Evolutionary conservation across 2,329 filamentous ascomycete species (phyloP), one percentile per base, ranked within the genome.

Genomic region (Colletotrichum neosansevieriae): DNA sequence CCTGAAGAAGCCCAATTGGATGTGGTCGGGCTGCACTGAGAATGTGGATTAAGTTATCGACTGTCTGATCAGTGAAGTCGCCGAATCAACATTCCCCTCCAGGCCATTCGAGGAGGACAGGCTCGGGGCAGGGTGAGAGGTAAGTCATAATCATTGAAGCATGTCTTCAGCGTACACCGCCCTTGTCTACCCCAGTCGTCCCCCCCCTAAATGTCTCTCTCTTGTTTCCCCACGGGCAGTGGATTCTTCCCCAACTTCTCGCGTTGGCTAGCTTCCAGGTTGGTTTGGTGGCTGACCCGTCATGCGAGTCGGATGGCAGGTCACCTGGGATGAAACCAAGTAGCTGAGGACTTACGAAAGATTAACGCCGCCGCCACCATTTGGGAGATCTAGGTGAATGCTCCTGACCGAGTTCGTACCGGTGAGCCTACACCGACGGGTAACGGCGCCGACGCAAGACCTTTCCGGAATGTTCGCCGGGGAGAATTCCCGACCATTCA

Each of bases 211-310:
- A 24, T n/a, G 42, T 36, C 12, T 59, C 54, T 36, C 12, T 59
- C 54, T 40, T 32, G 19, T 69, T 60, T 69, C 66, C 54, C 66
- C 61, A 66, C 54, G 66, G 61, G 42, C 9, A 47, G 54, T 66
- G 61, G 54, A 50, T 60, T 50, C 47, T 66, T 60, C 61, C 65
- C 54, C 54, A 60, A 56, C 38, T 50, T 67, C 34, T 36, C 49
- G 47, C 34, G 34, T 38, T 44, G 13, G 12, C 32, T 34, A 53
- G 24, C 24, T 68, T n/a, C n/a, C n/a, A n/a, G n/a, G n/a, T n/a
- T 42, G 40, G 3, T 42, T 49, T 11, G 49, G 40, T 49, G 40
- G 11, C 13, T 3, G 19, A 40, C 15, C 45, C 21, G n/a, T 15
- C 4, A 6, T 36, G 24, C 34, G 21, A 34, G 32, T 19, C 66